Base-by-base conservation (phyloP, 257 asterid genomes). In the Haberlea rhodopensis region DNA sequence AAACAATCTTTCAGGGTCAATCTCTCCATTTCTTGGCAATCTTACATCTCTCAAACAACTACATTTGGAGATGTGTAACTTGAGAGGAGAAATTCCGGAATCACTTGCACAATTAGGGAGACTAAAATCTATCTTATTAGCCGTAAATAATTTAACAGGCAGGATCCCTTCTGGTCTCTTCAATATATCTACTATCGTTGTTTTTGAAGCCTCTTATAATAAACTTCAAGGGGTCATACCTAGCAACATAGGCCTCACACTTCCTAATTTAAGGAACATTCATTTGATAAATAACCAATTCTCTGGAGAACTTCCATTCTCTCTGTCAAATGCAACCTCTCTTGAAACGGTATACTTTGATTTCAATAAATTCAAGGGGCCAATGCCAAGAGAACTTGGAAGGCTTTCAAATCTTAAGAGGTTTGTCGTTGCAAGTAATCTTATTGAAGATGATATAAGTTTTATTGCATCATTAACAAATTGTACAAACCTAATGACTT, bases 401-500 rank as follows among this genome's bases (percentile, higher is more conserved):
- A 59, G 65, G n/a, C 57, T 71, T 29, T 6, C 43, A 27, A 46
- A 63, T 26, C 63, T 76, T 5, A 8, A 37, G 32, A 10, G 56
- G 52, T 63, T 73, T 20, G 5, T 27, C 20, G 16, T 71, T 53
- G 31, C 31, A 11, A n/a, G 18, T 9, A 65, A 70, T 48, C 16
- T 26, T 52, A 55, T 77, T 0, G 71, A 69, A 5, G 53, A 20
- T 1, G 70, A 62, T 10, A 24, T 77, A 31, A 56, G 21, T 48
- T 73, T 77, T 46, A 54, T 77, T 45, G 15, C 22, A 53, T 65
- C 81, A 19, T 55, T 78, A 21, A 69, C 60, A 37, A 74, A 74
- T 60, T 63, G 77, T 57, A 74, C 58, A 5, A 48, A 13, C 0
- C 67, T 78, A 18, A 40, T 52, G 22, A 19, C 40, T 29, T 55